Conservation (phyloP, 208 protist species). For the Acanthamoeba lenticulata region DNA sequence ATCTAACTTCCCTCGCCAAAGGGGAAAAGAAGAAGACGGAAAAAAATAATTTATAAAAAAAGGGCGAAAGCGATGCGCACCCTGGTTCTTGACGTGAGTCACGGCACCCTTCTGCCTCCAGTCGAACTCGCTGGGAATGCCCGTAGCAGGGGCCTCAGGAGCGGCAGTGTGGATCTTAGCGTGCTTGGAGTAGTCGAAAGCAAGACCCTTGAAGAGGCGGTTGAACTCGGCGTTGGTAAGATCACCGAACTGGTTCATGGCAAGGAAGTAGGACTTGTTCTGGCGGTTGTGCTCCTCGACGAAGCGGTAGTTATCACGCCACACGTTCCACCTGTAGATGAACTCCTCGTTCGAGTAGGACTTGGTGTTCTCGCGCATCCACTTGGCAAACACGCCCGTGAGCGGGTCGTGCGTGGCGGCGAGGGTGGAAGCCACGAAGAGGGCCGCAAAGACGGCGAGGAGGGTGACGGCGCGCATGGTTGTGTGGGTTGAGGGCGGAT, state of each 20-base stretch:
- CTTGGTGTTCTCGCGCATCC: constrained; percentile 3
- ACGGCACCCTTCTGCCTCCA: constrained; percentile 92
- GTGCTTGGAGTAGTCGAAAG: background rate
- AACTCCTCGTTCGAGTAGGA: constrained; percentile 49
- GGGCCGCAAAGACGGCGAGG: background rate
- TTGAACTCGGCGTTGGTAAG: constrained; percentile 74
- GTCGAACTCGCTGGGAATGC: constrained; percentile 82
- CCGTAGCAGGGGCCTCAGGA: background rate
- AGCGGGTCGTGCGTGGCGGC: background rate
- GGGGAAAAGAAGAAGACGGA: background rate
- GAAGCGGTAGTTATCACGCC: constrained; percentile 34
- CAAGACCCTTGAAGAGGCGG: background rate
- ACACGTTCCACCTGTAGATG: constrained; percentile 3
- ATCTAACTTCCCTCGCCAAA: no score
- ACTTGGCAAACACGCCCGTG: background rate
- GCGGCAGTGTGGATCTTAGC: background rate
- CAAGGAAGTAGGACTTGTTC: constrained; percentile 61
- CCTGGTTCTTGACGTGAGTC: constrained; percentile 94
- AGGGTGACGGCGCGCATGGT: background rate
- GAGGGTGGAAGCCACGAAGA: background rate
- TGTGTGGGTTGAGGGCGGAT: background rate
- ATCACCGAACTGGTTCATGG: constrained; percentile 77
- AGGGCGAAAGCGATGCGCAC: background rate
- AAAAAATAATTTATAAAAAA: no score
- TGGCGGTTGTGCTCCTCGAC: background rate